Conservation (phyloP, 2,329 filamentous ascomycete species). For the Ceratocystis alfenasii region DNA sequence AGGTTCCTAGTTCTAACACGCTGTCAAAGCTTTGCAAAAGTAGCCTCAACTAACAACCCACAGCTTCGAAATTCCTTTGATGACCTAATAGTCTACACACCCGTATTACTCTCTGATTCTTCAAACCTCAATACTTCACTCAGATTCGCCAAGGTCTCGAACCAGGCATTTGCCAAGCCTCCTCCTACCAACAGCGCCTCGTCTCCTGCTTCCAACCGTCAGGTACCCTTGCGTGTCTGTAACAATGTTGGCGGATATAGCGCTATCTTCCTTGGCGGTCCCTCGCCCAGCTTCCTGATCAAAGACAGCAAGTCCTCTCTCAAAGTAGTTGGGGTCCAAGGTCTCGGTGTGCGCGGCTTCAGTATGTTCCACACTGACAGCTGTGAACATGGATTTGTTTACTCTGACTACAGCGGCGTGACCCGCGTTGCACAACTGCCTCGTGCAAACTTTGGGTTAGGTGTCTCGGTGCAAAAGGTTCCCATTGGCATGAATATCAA, state of each 20-base stretch:
- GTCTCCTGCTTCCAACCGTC: constrained; percentile 35
- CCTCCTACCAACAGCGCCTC: constrained; percentile 40
- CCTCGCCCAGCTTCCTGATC: constrained; percentile 68
- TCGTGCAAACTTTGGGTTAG: constrained; percentile 59
- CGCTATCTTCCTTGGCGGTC: constrained; percentile 70
- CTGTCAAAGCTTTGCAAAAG: neutral
- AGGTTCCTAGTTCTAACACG: constrained; percentile 29
- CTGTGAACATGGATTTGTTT: constrained; percentile 73
- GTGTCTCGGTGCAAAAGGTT: constrained; percentile 63
- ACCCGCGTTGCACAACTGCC: constrained; percentile 59
- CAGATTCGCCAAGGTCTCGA: constrained; percentile 64
- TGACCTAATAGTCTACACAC: constrained; percentile 79
- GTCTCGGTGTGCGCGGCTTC: constrained; percentile 56
- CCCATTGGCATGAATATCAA: constrained; percentile 58
- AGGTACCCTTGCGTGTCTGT: constrained; percentile 45
- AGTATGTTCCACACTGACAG: constrained; percentile 64
- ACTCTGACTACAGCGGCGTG: constrained; percentile 59
- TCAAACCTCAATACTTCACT: constrained; percentile 45
- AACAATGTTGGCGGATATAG: constrained; percentile 63
- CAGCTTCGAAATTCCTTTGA: constrained; percentile 60
- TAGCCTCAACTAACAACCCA: constrained; percentile 32
- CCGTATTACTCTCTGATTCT: constrained; percentile 41
- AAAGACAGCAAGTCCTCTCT: constrained; percentile 70
- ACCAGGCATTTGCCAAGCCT: constrained; percentile 39
- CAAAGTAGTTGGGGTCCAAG: constrained; percentile 60